Conservation (phyloP, 768 basidiomycete genomes). For the Amanita polypyramis region DNA sequence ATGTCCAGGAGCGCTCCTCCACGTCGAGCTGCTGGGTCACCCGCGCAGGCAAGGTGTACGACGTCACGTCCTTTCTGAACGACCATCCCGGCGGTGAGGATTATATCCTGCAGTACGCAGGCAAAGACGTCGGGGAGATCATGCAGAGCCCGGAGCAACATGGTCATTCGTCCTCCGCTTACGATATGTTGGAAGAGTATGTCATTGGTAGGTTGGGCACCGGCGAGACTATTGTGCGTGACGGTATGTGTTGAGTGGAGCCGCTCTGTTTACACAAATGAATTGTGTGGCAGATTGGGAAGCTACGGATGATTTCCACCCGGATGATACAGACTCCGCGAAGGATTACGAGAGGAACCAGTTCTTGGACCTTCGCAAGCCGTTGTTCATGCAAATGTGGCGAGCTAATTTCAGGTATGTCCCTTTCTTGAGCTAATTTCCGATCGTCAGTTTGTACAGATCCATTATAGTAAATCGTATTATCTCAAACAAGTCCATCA, state of each 20-base stretch:
- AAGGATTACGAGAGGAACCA: constrained; percentile 83
- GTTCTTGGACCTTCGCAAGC: constrained; percentile 85
- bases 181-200: constrained; percentile 86
- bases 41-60: constrained; percentile 76
- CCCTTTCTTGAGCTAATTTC: not conserved
- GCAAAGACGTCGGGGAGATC: constrained; percentile 65
- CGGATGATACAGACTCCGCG: constrained; percentile 75
- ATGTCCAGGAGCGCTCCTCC: constrained; percentile 56
- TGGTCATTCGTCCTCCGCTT: constrained; percentile 85
- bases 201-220: constrained; percentile 73
- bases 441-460: constrained; percentile 6
- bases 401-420: constrained; percentile 69
- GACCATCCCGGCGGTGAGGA: constrained; percentile 98
- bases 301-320: constrained; percentile 81
- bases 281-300: constrained; percentile 62
- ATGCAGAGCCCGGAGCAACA: constrained; percentile 82
- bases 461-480: constrained; percentile 65
- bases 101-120: constrained; percentile 72
- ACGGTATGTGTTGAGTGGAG: constrained; percentile 40
- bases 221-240: constrained; percentile 63
- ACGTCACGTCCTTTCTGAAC: constrained; percentile 71
- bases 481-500: constrained; percentile 97
- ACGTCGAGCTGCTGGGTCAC: constrained; percentile 72
- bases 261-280: not conserved
- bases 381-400: constrained; percentile 83